phyloP scores from a whole-genome alignment of 805 yeast species.

The Candida cerambycidarum region DNA sequence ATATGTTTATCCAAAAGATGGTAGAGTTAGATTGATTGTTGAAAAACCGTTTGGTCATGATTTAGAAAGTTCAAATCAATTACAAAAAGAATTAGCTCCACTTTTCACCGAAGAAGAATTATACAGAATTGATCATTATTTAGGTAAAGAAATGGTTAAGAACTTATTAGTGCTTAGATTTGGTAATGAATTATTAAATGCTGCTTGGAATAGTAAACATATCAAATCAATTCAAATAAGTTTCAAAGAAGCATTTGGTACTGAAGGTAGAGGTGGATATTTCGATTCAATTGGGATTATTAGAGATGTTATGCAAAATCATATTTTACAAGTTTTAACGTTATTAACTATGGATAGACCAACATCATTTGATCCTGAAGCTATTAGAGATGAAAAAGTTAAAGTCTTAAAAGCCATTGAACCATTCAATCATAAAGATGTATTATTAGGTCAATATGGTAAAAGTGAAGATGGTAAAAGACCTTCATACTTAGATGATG shows the following conservation, averaged over 20 bases:
- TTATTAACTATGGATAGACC: constrained; percentile 96
- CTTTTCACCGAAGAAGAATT: constrained; percentile 88
- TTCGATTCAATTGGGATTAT: constrained; percentile 93
- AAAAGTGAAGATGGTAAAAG: constrained; percentile 82
- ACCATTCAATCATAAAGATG: constrained; percentile 61
- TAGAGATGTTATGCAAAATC: constrained; percentile 98
- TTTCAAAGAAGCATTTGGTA: constrained; percentile 97
- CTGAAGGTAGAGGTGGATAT: constrained; percentile 98
- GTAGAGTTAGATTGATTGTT: constrained; percentile 75
- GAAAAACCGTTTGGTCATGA: constrained; percentile 99
- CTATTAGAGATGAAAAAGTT: constrained; percentile 94
- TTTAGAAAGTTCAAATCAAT: constrained; percentile 69
- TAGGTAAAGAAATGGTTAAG: constrained; percentile 98
- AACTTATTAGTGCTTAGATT: constrained; percentile 86
- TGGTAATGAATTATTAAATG: constrained; percentile 82
- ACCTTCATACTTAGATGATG: constrained; percentile 91
- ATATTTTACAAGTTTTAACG: constrained; percentile 88
- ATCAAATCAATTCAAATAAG: constrained; percentile 82
- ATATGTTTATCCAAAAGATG: constrained; percentile 62
- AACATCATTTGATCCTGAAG: constrained; percentile 84
- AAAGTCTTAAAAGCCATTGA: constrained; percentile 82
- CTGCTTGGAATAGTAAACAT: constrained; percentile 85
- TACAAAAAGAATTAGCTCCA: constrained; percentile 79
- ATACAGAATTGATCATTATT: constrained; percentile 94
- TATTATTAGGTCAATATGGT: constrained; percentile 84